Evolutionary conservation across 2,329 filamentous ascomycete species (phyloP), one percentile per base, ranked within the genome.

Genomic region (Ophiosphaerella herpotricha): DNA sequence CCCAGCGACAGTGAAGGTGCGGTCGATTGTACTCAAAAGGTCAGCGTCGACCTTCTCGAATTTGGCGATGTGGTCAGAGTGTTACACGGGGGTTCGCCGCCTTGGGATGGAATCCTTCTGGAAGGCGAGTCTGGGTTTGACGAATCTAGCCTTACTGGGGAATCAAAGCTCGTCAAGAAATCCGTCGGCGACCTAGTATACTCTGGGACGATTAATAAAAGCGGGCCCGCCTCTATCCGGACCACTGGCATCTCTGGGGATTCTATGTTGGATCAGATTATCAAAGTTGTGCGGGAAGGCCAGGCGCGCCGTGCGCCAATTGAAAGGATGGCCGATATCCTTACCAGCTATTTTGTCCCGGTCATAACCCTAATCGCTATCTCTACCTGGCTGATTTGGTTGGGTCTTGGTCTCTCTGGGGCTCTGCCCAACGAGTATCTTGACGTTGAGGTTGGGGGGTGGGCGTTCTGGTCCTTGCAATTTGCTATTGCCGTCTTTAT

Each of bases 401-500:
- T 91, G 46, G 70, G 75, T 0, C 75, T 92, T 11, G 88, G 88
- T 0, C 72, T 82, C 8, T 77, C 81, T 0, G 83, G 85, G 2
- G 66, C 65, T 1, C 75, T 91, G 12, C 83, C 87, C 0, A 68
- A 66, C 0, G 72, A 80, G 35, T 89, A 84, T 62, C 74, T 85
- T 11, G 79, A 82, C 11, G 63, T 66, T 14, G 71, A 75, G 8
- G 76, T 79, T 13, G 85, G 85, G n/a, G 83, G 85, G 8, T 89
- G 86, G 83, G 80, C 83, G 0, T 81, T 86, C 1, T 93, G 90
- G 78, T 87, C 88, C 2, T 80, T 94, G 39, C 86, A 90, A 55
- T 94, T 93, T 78, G 88, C 90, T 13, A 93, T 95, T 61, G 84
- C 90, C 7, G 90, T 94, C 11, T 94, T 95, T 60, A 89, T 95